These are phyloP conservation scores for Penicillium silybi DNA, from an alignment of 495 filamentous ascomycete species.

Conservation along the genomic window DNA sequence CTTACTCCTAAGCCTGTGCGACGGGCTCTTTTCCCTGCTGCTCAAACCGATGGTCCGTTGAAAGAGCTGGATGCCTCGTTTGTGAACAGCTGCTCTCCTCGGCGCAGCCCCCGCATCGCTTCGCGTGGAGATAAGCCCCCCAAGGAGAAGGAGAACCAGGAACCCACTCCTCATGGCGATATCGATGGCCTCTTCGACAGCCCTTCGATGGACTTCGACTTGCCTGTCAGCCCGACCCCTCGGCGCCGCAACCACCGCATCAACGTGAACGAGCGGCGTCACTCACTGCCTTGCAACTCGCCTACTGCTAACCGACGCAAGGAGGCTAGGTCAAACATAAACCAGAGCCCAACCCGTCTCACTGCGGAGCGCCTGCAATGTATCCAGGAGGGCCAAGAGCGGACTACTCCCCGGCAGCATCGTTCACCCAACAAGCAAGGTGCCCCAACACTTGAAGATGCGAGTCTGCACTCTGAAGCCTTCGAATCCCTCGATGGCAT, in stretches of 20 bases:
- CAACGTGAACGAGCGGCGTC: conserved; percentile 47
- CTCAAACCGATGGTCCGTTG: conserved; percentile 53
- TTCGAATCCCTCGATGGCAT: conserved; percentile 36
- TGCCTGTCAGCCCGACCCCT: conserved; percentile 61
- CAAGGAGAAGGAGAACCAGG: conserved; percentile 49
- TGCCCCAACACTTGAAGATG: conserved; percentile 16
- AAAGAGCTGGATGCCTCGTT: conserved; percentile 56
- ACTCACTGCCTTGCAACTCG: conserved; percentile 32
- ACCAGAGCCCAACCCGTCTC: conserved; percentile 32
- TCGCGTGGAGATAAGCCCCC: conserved; percentile 31
- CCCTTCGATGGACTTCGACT: conserved; percentile 35
- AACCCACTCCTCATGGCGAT: conserved; percentile 38
- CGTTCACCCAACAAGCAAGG: conserved; percentile 27
- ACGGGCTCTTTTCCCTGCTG: conserved; percentile 70
- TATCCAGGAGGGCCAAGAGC: conserved; percentile 29
- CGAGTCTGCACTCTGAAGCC: conserved; percentile 20
- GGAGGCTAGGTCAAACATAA: conserved; percentile 17
- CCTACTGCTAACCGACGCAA: conserved; percentile 29
- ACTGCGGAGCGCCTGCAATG: conserved; percentile 37
- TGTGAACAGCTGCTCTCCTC: conserved; percentile 49
- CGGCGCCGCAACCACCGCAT: conserved; percentile 41
- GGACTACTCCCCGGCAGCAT: conserved; percentile 16
- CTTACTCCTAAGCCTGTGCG: conserved; percentile 64
- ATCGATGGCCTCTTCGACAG: conserved; percentile 60
- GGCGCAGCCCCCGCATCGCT: conserved; percentile 41